These are phyloP conservation scores for Collybia sp. DNA, from an alignment of 768 basidiomycete genomes.

Conservation along the genomic window DNA sequence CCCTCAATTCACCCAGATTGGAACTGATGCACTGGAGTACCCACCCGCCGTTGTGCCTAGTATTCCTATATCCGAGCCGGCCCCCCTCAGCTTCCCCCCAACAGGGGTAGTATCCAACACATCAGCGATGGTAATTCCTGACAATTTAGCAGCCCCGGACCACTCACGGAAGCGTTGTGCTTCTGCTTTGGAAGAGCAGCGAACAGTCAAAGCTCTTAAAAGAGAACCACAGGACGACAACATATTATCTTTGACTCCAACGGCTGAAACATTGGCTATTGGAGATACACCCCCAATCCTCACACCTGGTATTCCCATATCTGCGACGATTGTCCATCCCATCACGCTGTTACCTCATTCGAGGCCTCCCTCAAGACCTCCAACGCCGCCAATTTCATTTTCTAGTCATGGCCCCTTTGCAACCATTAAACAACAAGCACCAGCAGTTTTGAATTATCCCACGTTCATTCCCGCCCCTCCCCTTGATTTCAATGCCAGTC, in stretches of 20 bases:
- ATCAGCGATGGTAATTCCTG: constrained; percentile 18
- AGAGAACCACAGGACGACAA: constrained; percentile 42
- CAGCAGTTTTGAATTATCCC: constrained; percentile 13
- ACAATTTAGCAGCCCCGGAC: constrained; percentile 25
- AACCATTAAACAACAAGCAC: constrained; percentile 17
- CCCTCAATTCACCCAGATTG: constrained; percentile 9
- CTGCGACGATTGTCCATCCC: constrained; percentile 2
- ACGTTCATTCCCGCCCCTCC: constrained; percentile 16
- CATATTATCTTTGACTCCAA: constrained; percentile 21
- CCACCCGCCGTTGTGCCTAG: constrained; percentile 8
- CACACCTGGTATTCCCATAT: constrained; percentile 7
- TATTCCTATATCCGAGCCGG: constrained; percentile 7
- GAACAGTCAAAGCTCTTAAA: constrained; percentile 41
- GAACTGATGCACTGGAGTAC: not conserved
- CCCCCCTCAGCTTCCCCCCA: constrained; percentile 11
- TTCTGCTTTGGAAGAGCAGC: constrained; percentile 36
- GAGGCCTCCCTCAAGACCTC: constrained; percentile 31
- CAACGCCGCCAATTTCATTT: constrained; percentile 27
- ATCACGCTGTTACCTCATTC: constrained; percentile 10
- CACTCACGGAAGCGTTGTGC: constrained; percentile 40
- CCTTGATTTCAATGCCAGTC: constrained; percentile 13
- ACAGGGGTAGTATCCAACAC: constrained; percentile 7
- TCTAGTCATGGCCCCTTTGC: constrained; percentile 22
- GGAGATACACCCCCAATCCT: constrained; percentile 7
- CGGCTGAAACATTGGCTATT: constrained; percentile 10